Evolutionary conservation across 2,329 filamentous ascomycete genomes (phyloP).

Genomic region (Cladobotryum protrusum): DNA sequence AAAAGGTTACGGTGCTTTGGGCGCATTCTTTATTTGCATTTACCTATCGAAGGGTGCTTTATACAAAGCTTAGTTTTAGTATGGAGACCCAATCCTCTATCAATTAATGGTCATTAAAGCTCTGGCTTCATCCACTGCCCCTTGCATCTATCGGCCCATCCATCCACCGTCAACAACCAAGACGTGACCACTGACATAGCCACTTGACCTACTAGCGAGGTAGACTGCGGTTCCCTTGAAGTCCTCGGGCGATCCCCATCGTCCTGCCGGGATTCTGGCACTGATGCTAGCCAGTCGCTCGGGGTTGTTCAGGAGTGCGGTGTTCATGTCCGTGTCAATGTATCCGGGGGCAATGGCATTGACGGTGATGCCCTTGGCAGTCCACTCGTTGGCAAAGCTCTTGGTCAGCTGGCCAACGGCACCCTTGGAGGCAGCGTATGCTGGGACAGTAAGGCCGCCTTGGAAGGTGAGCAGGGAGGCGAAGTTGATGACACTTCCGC

Average conservation of each 20-base stretch:
- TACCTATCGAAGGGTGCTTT: not conserved
- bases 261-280: conserved; percentile 72
- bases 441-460: conserved; percentile 80
- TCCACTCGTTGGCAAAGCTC: conserved; percentile 82
- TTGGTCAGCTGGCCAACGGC: conserved; percentile 82
- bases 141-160: conserved; percentile 66
- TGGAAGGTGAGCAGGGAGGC: conserved; percentile 77
- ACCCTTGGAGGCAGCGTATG: conserved; percentile 81
- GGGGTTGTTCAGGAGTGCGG: conserved; percentile 67
- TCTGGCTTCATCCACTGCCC: not conserved
- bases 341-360: conserved; percentile 89
- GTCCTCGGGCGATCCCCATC: conserved; percentile 80
- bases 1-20: not conserved
- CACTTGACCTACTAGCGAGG: conserved; percentile 68
- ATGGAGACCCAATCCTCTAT: not conserved
- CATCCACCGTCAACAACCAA: conserved; percentile 84
- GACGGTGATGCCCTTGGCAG: conserved; percentile 68
- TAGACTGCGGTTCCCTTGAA: conserved; percentile 80
- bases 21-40: too few relatives aligned
- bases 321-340: conserved; percentile 92
- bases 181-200: conserved; percentile 76
- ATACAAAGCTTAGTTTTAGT: not conserved
- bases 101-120: not conserved
- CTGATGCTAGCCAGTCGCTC: conserved; percentile 67
- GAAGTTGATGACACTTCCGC: conserved; percentile 76